Conservation (phyloP, 139 green algal genomes). For the Gonium pectorale region DNA sequence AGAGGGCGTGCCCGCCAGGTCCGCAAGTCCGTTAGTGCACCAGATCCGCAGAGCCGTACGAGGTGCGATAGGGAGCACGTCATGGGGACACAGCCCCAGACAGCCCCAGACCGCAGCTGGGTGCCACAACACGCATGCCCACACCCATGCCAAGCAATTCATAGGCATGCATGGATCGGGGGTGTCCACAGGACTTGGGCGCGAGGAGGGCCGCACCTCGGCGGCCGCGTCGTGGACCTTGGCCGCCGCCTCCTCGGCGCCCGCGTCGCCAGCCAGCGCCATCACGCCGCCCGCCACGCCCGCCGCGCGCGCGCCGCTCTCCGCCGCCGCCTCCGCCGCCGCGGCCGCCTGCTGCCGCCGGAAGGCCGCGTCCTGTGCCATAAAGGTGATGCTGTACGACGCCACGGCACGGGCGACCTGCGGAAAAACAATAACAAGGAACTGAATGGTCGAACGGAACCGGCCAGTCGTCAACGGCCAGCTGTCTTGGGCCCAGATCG, state of each 20-base stretch:
- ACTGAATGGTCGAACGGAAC: not conserved
- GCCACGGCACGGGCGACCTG: constrained; percentile 32
- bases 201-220: not conserved
- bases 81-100: not conserved
- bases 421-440: not conserved
- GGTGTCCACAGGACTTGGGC: not conserved
- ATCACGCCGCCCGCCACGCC: not conserved
- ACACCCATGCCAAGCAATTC: not conserved
- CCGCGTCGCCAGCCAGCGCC: not conserved
- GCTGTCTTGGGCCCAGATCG: no score
- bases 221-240: not conserved
- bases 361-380: constrained; percentile 9
- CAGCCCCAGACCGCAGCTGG: not conserved
- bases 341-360: not conserved
- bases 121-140: not conserved
- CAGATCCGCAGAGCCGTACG: no score
- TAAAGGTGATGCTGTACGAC: constrained; percentile 20
- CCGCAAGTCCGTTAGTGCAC: no score
- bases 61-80: not conserved
- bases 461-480: not conserved
- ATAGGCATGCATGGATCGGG: no score
- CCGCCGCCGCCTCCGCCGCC: constrained; percentile 2
- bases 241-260: not conserved
- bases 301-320: not conserved
- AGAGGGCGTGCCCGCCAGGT: no score